These are phyloP conservation scores for Backusella luteola DNA, from an alignment of 192 early-diverging fungal genomes.

Conservation along the genomic window DNA sequence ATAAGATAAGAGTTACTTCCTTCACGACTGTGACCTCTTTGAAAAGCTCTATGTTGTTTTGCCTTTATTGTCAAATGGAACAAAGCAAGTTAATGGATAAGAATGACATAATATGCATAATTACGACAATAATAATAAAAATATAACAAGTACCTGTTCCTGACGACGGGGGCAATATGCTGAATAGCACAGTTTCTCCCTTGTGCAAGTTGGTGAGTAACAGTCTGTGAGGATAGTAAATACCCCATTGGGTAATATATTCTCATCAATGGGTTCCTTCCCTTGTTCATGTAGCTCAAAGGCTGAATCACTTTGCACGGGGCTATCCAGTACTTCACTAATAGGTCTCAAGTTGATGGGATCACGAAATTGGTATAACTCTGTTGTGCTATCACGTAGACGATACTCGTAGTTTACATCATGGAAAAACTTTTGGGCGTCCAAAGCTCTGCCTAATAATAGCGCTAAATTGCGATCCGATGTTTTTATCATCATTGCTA, in stretches of 20 bases:
- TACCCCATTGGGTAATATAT: slow-evolving; percentile 71
- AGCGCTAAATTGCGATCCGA: slow-evolving; percentile 87
- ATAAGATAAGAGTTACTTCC: neutral
- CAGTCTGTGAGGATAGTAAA: slow-evolving; percentile 89
- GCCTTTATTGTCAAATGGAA: neutral
- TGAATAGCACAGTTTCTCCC: slow-evolving; percentile 84
- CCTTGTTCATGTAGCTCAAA: neutral
- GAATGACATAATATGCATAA: neutral
- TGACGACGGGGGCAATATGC: slow-evolving; percentile 79
- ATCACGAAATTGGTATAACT: slow-evolving; percentile 80
- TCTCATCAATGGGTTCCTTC: slow-evolving; percentile 18
- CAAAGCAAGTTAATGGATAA: neutral
- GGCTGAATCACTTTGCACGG: neutral
- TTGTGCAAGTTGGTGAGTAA: slow-evolving; percentile 90
- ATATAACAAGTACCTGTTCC: slow-evolving; percentile 46
- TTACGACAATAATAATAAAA: neutral
- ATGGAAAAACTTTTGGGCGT: slow-evolving; percentile 88
- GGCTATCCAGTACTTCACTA: neutral
- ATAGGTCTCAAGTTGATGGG: slow-evolving; percentile 17
- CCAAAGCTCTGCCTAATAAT: slow-evolving; percentile 83
- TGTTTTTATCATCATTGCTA: slow-evolving; percentile 75
- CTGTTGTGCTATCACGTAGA: slow-evolving; percentile 75
- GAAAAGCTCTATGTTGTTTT: neutral
- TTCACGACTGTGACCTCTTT: slow-evolving; percentile 6
- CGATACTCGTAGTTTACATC: slow-evolving; percentile 88